Base-by-base conservation (phyloP, 768 basidiomycete species). In the Paxillus ammoniavirescens region DNA sequence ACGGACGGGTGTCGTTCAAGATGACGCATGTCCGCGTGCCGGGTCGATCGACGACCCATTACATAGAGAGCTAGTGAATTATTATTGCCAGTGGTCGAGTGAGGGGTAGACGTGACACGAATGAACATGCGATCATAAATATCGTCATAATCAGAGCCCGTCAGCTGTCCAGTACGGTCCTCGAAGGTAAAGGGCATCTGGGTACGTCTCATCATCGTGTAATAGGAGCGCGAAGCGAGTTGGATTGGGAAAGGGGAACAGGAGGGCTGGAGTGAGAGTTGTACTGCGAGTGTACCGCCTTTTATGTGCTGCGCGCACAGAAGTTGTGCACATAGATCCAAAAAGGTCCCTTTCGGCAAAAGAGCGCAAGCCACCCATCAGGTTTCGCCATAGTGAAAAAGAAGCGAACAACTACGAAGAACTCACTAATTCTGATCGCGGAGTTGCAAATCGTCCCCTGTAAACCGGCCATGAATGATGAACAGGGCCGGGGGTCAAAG, bases 111-210 rank as follows among this genome's bases (percentile, higher is more conserved):
- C 5, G 78, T 68, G 35, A 89, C 76, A 53, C 82, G 85, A 47
- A 86, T 77, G 73, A 87, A 89, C 57, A 83, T 71, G 50, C 88
- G 81, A 69, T 91, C 88, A 64, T 89, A 90, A 59, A 89, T 80
- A 61, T 91, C 88, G 64, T 88, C 86, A 57, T 82, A 89, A 74
- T 91, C 86, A 1, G 85, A 78, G 44, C 72, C 69, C 12, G 76
- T 72, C 54, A 78, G 68, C 13, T 71, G 67, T 17, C 81, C 86
- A 0, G 87, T 84, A 43, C 84, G 81, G 72, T 89, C 87, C 66
- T 89, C 87, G 42, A 88, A 76, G 43, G 78, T 79, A 58, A 80
- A 80, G 15, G 84, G 82, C 52, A 82, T 74, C 42, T 66, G 69
- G 21, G 42, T 44, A 42, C 58, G 54, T 28, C 62, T 47, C 53